These are phyloP conservation scores for Quercus alba DNA, from an alignment of 306 rosid genomes.

Conservation along the genomic window DNA sequence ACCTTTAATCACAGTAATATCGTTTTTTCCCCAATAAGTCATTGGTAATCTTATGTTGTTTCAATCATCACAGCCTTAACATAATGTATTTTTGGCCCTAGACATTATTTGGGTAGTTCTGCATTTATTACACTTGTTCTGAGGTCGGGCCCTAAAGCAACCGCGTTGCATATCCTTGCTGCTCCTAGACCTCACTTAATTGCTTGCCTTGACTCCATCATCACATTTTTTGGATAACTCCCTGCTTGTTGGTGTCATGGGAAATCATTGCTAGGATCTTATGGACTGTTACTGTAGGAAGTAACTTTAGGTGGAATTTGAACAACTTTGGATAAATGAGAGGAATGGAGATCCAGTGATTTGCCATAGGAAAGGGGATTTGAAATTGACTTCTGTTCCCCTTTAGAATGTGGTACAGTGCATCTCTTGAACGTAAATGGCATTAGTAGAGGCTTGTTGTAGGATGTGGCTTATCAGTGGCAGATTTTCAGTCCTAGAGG, in stretches of 20 bases:
- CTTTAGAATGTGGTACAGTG: background rate
- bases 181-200: background rate
- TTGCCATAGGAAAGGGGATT: conserved; percentile 12
- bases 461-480: background rate
- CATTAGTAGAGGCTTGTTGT: background rate
- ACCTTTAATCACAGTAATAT: background rate
- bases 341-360: background rate
- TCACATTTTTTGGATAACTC: background rate
- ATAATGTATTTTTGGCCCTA: background rate
- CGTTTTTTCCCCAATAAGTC: background rate
- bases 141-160: conserved; percentile 4
- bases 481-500: no score
- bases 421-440: background rate
- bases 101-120: background rate
- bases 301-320: background rate
- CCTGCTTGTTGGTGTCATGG: background rate
- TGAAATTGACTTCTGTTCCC: background rate
- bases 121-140: background rate
- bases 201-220: background rate
- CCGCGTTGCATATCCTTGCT: conserved; percentile 5
- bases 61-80: background rate
- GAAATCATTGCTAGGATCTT: background rate
- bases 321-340: background rate
- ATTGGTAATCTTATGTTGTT: background rate
- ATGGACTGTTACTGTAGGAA: background rate